phyloP scores from a whole-genome alignment of 1,139 yeast genomes.

The Pichia sp. region DNA sequence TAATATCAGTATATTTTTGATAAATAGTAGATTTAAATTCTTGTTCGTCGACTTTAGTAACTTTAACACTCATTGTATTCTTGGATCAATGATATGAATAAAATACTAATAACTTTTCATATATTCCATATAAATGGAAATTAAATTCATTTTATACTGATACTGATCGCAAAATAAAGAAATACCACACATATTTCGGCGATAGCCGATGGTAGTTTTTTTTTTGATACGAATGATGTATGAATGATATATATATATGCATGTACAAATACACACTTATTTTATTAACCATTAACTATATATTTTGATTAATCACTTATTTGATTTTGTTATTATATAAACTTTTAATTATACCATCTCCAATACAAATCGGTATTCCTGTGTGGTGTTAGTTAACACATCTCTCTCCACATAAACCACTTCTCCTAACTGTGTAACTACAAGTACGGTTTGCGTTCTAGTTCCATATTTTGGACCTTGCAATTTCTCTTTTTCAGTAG shows the following conservation, averaged over 20 bases:
- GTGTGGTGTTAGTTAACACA: background rate
- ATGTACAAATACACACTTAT: too few relatives aligned
- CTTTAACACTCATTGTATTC: background rate
- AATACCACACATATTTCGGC: background rate
- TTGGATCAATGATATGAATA: too few relatives aligned
- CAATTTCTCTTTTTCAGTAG: background rate
- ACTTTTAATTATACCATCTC: too few relatives aligned
- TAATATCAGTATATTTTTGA: constrained; percentile 58
- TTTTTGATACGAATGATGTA: too few relatives aligned
- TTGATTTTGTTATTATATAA: too few relatives aligned
- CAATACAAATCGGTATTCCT: background rate
- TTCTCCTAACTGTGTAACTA: constrained; percentile 47
- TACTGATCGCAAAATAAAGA: background rate
- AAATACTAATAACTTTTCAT: too few relatives aligned
- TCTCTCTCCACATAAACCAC: constrained; percentile 40
- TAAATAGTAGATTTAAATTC: constrained; percentile 43
- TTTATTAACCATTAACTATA: too few relatives aligned
- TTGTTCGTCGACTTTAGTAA: constrained; percentile 28
- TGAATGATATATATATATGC: too few relatives aligned
- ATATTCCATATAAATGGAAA: too few relatives aligned
- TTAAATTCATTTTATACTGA: background rate
- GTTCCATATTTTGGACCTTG: constrained; percentile 65
- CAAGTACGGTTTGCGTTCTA: constrained; percentile 75
- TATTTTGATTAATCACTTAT: too few relatives aligned
- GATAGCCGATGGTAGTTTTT: background rate